Percentiles rank a stretch among this genome's conserved stretches.
phyloP scores from a whole-genome alignment of 2,329 filamentous ascomycete species.

The Rutstroemia sydowiana region DNA sequence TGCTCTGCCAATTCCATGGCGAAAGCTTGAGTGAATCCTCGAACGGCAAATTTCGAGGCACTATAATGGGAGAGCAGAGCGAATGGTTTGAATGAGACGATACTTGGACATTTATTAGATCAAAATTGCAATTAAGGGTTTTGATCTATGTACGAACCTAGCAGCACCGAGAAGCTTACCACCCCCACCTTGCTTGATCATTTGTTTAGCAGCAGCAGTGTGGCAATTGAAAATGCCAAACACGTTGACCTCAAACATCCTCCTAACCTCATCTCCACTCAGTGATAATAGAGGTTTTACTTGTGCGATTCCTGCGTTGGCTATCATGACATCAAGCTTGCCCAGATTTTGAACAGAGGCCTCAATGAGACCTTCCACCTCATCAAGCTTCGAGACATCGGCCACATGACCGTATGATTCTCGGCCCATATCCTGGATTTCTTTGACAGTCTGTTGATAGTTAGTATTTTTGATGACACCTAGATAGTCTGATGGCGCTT shows the following conservation, averaged over 20 bases:
- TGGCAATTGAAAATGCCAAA: constrained; percentile 60
- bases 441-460: constrained; percentile 34
- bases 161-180: constrained; percentile 27
- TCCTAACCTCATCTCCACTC: constrained; percentile 27
- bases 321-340: constrained; percentile 27
- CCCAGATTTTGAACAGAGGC: constrained; percentile 24
- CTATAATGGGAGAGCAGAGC: constrained; percentile 54
- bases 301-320: constrained; percentile 28
- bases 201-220: constrained; percentile 52
- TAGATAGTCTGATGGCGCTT: not conserved
- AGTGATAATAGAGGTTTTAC: constrained; percentile 25
- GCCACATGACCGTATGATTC: constrained; percentile 48
- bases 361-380: constrained; percentile 26
- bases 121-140: not conserved
- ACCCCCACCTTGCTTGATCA: constrained; percentile 52
- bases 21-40: constrained; percentile 58
- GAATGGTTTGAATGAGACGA: constrained; percentile 55
- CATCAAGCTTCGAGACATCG: constrained; percentile 42
- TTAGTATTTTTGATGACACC: not conserved
- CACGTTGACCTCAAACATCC: constrained; percentile 59
- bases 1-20: constrained; percentile 59
- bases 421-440: constrained; percentile 45
- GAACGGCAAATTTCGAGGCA: constrained; percentile 59
- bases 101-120: constrained; percentile 19
- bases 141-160: constrained; percentile 13